These are phyloP conservation scores for Boletus sp. DNA, from an alignment of 1,284 basidiomycete species.

Conservation along the genomic window DNA sequence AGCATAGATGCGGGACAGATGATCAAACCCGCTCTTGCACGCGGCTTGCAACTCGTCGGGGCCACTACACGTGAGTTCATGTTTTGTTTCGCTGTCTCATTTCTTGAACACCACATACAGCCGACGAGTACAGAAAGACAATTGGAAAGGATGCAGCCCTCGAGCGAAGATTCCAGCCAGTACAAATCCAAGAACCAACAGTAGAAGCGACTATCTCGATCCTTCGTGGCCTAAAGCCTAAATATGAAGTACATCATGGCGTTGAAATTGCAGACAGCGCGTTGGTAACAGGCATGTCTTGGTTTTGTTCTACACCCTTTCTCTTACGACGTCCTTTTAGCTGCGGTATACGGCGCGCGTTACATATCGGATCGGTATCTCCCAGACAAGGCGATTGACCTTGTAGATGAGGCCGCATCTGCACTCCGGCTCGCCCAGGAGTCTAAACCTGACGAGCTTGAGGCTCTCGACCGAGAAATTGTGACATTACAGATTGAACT, in stretches of 20 bases:
- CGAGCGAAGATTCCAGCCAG: constrained; percentile 88
- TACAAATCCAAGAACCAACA: constrained; percentile 85
- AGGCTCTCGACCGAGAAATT: constrained; percentile 81
- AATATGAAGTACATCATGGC: constrained; percentile 91
- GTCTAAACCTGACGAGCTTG: constrained; percentile 86
- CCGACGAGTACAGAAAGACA: constrained; percentile 89
- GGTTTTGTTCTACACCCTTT: constrained; percentile 38
- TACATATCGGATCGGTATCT: constrained; percentile 88
- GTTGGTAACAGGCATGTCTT: constrained; percentile 70
- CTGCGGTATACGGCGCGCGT: constrained; percentile 81
- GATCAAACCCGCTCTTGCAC: constrained; percentile 87
- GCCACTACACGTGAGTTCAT: constrained; percentile 76
- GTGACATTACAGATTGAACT: constrained; percentile 90
- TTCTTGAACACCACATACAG: constrained; percentile 28
- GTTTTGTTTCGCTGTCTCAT: neutral
- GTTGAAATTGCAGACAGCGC: constrained; percentile 89
- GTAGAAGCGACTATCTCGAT: constrained; percentile 89
- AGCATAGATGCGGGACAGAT: constrained; percentile 91
- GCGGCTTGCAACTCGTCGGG: constrained; percentile 85
- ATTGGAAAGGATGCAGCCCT: constrained; percentile 94
- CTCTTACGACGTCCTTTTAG: constrained; percentile 37
- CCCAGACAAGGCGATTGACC: constrained; percentile 90
- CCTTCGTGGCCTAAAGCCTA: constrained; percentile 81
- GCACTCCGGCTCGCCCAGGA: constrained; percentile 90
- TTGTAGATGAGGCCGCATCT: constrained; percentile 90